Conservation (phyloP, 495 filamentous ascomycete species). For the Aspergillus panamensis region DNA sequence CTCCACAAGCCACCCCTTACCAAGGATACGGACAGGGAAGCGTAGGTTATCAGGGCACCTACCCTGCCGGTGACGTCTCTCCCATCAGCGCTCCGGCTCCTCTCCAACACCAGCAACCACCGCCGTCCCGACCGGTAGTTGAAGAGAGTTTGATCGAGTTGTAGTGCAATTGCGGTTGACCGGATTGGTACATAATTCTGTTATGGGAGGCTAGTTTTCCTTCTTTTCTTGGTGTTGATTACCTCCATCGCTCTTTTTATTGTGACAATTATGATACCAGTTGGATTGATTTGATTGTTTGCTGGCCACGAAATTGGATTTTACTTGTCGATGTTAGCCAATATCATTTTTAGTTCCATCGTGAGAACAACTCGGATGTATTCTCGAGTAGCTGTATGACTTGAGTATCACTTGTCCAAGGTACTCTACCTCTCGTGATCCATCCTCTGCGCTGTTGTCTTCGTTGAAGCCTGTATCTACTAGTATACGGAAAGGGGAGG, state of each 20-base stretch:
- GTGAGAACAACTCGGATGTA: not conserved
- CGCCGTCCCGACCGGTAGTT: conserved; percentile 52
- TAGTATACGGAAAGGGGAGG: not conserved
- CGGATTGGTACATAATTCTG: not conserved
- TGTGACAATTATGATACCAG: conserved; percentile 30
- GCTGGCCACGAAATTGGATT: conserved; percentile 21
- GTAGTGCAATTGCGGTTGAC: conserved; percentile 21
- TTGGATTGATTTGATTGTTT: conserved; percentile 17
- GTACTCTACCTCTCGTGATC: too few relatives aligned
- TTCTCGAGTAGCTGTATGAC: not conserved
- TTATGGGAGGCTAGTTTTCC: not conserved
- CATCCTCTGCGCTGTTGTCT: not conserved
- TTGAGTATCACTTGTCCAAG: too few relatives aligned
- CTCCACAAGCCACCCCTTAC: conserved; percentile 41
- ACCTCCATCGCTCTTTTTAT: not conserved
- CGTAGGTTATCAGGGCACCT: conserved; percentile 45
- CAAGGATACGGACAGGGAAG: conserved; percentile 37
- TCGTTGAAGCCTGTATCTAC: not conserved
- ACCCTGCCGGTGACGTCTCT: conserved; percentile 34
- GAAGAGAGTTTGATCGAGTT: conserved; percentile 92
- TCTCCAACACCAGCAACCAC: conserved; percentile 45
- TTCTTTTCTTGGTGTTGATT: not conserved
- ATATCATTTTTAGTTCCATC: not conserved
- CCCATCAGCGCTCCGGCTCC: conserved; percentile 63
- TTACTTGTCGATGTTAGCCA: conserved; percentile 18